A percentile compares a stretch with the other conserved stretches of the same genome.
These are phyloP conservation scores for Cyclotella kingstonii DNA, from an alignment of 108 stramenopile genomes.

Conservation along the genomic window DNA sequence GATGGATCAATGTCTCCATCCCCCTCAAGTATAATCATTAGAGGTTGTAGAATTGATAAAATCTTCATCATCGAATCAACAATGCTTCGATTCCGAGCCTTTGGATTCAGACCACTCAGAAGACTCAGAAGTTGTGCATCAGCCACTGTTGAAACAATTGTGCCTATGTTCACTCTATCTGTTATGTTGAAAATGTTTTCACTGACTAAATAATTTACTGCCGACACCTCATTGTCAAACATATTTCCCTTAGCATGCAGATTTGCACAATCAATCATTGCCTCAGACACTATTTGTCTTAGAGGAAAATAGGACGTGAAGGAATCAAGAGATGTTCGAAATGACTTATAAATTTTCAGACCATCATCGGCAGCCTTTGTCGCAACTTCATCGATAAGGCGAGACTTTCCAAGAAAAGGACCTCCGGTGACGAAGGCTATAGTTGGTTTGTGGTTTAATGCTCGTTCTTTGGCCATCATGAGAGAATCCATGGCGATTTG, in stretches of 20 bases:
- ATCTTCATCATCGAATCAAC: conserved; percentile 52
- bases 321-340: conserved; percentile 47
- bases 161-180: conserved; percentile 46
- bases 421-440: conserved; percentile 41
- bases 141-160: conserved; percentile 41
- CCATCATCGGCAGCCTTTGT: conserved; percentile 30
- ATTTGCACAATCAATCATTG: conserved; percentile 36
- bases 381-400: conserved; percentile 42
- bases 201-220: conserved; percentile 34
- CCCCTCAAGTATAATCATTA: conserved; percentile 40
- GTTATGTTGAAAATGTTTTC: conserved; percentile 45
- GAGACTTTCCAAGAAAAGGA: conserved; percentile 46
- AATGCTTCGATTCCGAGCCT: conserved; percentile 43
- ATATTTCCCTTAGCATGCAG: conserved; percentile 5
- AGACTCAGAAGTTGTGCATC: conserved; percentile 50
- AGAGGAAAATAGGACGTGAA: conserved; percentile 52
- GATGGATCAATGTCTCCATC: conserved; percentile 51
- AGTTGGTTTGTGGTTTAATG: conserved; percentile 15
- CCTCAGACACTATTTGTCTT: conserved; percentile 38
- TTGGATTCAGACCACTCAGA: conserved; percentile 42
- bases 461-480: conserved; percentile 21
- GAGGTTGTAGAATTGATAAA: conserved; percentile 33
- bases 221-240: conserved; percentile 28
- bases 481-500: conserved; percentile 44
- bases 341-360: conserved; percentile 40